Percentiles rank a stretch among this genome's conserved stretches.
phyloP scores from a whole-genome alignment of 768 basidiomycete genomes.

The Tephrocybe sp. region DNA sequence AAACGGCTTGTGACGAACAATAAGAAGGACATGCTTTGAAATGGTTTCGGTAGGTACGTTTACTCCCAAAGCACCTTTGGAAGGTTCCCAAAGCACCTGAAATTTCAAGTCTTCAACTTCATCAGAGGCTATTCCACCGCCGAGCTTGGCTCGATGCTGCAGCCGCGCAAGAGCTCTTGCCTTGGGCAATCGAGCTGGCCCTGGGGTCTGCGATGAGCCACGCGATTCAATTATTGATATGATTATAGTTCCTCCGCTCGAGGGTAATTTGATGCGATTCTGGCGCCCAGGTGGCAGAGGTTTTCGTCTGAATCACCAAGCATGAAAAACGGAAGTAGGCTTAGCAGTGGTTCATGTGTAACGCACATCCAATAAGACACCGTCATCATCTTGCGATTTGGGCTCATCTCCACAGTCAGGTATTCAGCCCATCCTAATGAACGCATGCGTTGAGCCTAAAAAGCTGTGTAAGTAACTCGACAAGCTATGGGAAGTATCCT shows the following conservation, averaged over 20 bases:
- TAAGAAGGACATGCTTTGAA: conserved; percentile 36
- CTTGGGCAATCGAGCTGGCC: conserved; percentile 51
- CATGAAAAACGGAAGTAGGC: not conserved
- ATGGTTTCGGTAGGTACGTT: conserved; percentile 45
- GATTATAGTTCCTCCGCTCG: conserved; percentile 68
- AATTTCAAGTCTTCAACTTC: conserved; percentile 70
- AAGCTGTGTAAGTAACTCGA: conserved; percentile 12
- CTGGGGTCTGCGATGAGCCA: conserved; percentile 31
- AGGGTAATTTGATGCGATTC: conserved; percentile 45
- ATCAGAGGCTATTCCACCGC: conserved; percentile 58
- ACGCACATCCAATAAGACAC: conserved; percentile 89
- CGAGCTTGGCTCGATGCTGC: conserved; percentile 63
- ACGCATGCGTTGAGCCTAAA: conserved; percentile 69
- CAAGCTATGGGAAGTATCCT: not conserved
- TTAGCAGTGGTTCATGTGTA: not conserved
- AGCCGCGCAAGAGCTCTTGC: conserved; percentile 57
- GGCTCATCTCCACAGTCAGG: conserved; percentile 66
- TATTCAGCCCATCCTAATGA: conserved; percentile 86
- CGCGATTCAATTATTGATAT: conserved; percentile 65
- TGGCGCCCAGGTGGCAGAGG: conserved; percentile 27
- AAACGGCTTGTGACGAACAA: conserved; percentile 46
- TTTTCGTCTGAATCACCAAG: conserved; percentile 20
- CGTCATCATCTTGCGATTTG: conserved; percentile 63
- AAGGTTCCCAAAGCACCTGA: conserved; percentile 76
- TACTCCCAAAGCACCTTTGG: conserved; percentile 62